phyloP scores from a whole-genome alignment of 106 monocot species.

The Dendrobium chrysotoxum region DNA sequence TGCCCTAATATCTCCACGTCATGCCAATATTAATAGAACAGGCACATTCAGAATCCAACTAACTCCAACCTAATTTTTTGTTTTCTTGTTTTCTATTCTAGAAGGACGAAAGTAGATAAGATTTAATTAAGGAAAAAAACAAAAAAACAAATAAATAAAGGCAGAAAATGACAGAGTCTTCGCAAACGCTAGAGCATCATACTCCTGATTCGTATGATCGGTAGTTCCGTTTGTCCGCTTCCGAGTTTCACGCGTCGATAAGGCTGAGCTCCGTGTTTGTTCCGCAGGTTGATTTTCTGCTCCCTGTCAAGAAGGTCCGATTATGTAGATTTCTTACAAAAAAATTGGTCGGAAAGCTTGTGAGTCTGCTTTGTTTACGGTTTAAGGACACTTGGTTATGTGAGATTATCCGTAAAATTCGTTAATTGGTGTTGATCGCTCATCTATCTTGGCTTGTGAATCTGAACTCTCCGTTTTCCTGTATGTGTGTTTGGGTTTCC shows the following conservation, averaged over 20 bases:
- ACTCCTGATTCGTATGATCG: neutral
- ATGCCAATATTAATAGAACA: too few species aligned
- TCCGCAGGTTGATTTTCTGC: neutral
- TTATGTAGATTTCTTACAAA: neutral
- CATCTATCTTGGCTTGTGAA: neutral
- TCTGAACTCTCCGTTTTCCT: neutral
- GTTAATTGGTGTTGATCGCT: neutral
- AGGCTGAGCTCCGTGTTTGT: too few species aligned
- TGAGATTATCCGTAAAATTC: neutral
- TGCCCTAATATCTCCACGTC: too few species aligned
- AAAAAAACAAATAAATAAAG: neutral
- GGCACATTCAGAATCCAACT: too few species aligned
- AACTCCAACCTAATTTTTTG: too few species aligned
- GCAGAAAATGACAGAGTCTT: neutral
- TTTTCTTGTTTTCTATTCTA: too few species aligned
- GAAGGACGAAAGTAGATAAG: too few species aligned
- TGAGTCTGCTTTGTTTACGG: neutral
- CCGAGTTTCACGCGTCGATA: neutral
- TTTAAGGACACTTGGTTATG: neutral
- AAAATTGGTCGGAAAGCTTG: neutral
- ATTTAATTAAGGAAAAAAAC: neutral
- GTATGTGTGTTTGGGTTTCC: too few species aligned
- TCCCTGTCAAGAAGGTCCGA: neutral
- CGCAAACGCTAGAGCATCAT: neutral
- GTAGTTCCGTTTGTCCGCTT: neutral